Base-by-base conservation (phyloP, 2,329 filamentous ascomycete genomes). In the Helminthosporium solani region DNA sequence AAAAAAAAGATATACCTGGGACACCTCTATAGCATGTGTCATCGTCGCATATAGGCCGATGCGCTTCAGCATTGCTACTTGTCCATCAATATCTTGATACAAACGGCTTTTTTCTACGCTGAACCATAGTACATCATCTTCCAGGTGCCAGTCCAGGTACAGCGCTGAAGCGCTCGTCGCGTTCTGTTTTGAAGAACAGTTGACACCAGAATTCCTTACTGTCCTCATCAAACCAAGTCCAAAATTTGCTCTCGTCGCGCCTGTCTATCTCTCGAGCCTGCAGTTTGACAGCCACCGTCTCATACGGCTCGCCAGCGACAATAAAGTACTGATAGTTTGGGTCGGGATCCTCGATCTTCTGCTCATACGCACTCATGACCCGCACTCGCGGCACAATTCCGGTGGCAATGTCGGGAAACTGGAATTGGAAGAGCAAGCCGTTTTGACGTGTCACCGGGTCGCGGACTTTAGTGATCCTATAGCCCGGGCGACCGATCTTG, bases 201-300 rank as follows among this genome's bases (percentile, higher is more conserved):
- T 97, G 94, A 33, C 96, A 82, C 89, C 90, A 97, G 68, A 95
- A 99, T 76, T 97, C 92, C 78, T 95, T 96, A 53, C 86, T 84
- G 70, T 99, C 94, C 50, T 87, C 85, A 73, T 99, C 94, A 78
- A 91, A 99, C 85, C 91, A 97, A 43, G 83, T 87, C 81, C 92
- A 99, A 72, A 91, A 94, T 63, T 86, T 82, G 46, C 88, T 91
- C 57, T 95, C 90, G 19, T 95, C 90, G 19, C 88, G 81, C 61
- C 90, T 83, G 74, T 99, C 94, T 49, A 99, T 84, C 77, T 97
- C 94, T 49, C 90, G 79, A 4, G 91, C 89, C 70, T 96, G 94
- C 44, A 99, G 78, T 78, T 99, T 99, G 72, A 99, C 97, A 3
- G 83, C 89, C 70, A 92, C 95, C 2, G 90, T 97, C 82, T 99